Percentiles rank a stretch among this genome's conserved stretches.
Evolutionary conservation across 2,329 filamentous ascomycete species (phyloP).

Genomic region (Dryadomyces sulphureus): DNA sequence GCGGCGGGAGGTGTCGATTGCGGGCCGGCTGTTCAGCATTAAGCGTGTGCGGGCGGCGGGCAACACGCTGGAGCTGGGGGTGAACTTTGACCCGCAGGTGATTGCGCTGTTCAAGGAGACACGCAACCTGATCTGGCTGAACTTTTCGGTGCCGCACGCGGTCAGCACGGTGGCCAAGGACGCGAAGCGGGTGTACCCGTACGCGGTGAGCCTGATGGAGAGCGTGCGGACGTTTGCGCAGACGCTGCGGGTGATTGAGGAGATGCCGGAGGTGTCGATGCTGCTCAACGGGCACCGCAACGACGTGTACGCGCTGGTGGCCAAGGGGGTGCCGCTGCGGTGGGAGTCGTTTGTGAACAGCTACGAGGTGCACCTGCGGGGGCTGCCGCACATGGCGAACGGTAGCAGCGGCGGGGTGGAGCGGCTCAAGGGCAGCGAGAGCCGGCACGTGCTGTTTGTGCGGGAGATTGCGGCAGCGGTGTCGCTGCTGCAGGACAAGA

Average conservation of each 20-base stretch:
- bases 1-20: slow-evolving; percentile 76
- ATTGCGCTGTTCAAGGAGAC: slow-evolving; percentile 99
- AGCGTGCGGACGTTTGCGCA: slow-evolving; percentile 89
- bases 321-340: slow-evolving; percentile 75
- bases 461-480: slow-evolving; percentile 82
- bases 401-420: slow-evolving; percentile 26
- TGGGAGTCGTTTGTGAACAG: slow-evolving; percentile 99
- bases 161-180: slow-evolving; percentile 96
- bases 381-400: slow-evolving; percentile 42
- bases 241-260: slow-evolving; percentile 67
- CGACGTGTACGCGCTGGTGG: slow-evolving; percentile 69
- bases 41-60: slow-evolving; percentile 78
- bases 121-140: slow-evolving; percentile 87
- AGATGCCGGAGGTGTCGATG: slow-evolving; percentile 77
- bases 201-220: slow-evolving; percentile 96
- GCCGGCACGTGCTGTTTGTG: slow-evolving; percentile 92
- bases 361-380: slow-evolving; percentile 77
- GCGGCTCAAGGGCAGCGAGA: slow-evolving; percentile 52
- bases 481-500: slow-evolving; percentile 78
- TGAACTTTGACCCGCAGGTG: slow-evolving; percentile 95
- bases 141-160: slow-evolving; percentile 83
- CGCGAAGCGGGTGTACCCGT: slow-evolving; percentile 96
- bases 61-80: slow-evolving; percentile 71
- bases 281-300: slow-evolving; percentile 85
- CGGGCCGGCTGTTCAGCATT: slow-evolving; percentile 84